phyloP scores from a whole-genome alignment of 2,329 filamentous ascomycete genomes.

The Albophoma yamanashiensis region DNA sequence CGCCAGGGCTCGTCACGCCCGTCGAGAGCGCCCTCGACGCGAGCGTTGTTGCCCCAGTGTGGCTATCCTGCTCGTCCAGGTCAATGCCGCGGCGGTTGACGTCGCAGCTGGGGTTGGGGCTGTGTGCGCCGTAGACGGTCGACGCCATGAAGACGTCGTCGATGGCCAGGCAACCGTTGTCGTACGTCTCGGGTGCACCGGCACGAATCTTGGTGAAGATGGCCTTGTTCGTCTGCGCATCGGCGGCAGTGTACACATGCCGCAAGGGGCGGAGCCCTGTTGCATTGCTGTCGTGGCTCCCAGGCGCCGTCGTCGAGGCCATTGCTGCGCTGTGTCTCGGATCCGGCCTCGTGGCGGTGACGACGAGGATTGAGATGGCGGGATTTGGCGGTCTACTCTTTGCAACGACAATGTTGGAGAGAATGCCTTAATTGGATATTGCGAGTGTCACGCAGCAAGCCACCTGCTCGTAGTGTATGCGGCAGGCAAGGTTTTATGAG shows the following conservation, averaged over 20 bases:
- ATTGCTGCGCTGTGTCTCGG: not conserved
- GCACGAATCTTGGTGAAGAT: slow-evolving; percentile 8
- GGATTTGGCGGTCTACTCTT: not conserved
- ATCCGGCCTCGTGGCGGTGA: not conserved
- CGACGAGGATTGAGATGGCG: not conserved
- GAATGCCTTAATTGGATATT: too few relatives aligned
- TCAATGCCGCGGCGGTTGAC: slow-evolving; percentile 19
- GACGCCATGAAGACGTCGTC: slow-evolving; percentile 31
- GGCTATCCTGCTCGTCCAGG: not conserved
- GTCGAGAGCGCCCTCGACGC: slow-evolving; percentile 16
- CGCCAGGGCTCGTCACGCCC: slow-evolving; percentile 19
- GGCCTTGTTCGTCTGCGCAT: slow-evolving; percentile 2
- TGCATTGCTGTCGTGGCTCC: not conserved
- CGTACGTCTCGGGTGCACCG: slow-evolving; percentile 12
- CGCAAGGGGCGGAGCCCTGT: not conserved
- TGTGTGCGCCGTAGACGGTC: slow-evolving; percentile 16
- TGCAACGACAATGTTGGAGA: too few relatives aligned
- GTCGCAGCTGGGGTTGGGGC: slow-evolving; percentile 25
- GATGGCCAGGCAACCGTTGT: slow-evolving; percentile 23
- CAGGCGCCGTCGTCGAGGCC: not conserved
- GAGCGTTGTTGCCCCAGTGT: slow-evolving; percentile 13
- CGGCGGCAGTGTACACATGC: slow-evolving; percentile 4
- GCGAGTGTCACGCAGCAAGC: not conserved
- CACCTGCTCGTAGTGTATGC: not conserved
- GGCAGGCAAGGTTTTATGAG: not conserved